phyloP scores from a whole-genome alignment of 768 basidiomycete genomes.

The Multifurca ochricompacta region DNA sequence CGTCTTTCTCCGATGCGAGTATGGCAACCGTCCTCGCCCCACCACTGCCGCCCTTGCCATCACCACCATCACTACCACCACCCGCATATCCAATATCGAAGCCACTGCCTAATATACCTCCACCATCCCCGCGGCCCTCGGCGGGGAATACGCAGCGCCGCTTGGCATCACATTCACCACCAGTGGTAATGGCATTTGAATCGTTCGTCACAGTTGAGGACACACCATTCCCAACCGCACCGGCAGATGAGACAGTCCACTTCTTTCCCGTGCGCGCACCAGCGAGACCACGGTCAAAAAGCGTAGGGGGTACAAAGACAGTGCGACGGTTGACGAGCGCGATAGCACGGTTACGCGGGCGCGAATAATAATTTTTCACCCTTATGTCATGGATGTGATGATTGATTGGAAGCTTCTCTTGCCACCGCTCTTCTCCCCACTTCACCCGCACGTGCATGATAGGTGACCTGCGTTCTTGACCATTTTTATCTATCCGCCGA shows the following conservation, averaged over 20 bases:
- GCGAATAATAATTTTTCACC: not conserved
- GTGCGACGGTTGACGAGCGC: conserved; percentile 5
- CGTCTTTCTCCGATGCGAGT: not conserved
- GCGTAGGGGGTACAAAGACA: not conserved
- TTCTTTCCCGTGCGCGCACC: conserved; percentile 1
- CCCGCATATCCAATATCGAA: conserved; percentile 4
- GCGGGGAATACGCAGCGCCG: not conserved
- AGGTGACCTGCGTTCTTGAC: not conserved
- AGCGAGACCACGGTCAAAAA: conserved; percentile 11
- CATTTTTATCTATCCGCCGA: not conserved
- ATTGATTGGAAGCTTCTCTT: too few species aligned
- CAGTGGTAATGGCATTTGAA: not conserved
- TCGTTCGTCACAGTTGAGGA: not conserved
- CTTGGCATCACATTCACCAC: not conserved
- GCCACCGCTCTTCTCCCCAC: not conserved
- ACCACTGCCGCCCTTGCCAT: not conserved
- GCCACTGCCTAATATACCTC: conserved; percentile 7
- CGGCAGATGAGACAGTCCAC: not conserved
- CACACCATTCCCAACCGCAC: not conserved
- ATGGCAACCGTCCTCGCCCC: not conserved
- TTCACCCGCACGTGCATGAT: not conserved
- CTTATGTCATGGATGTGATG: not conserved
- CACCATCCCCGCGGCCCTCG: not conserved
- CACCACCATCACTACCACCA: not conserved
- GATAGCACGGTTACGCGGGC: conserved; percentile 12